phyloP scores from a whole-genome alignment of 176 grass and related monocot genomes.

The Musa schizocarpa region DNA sequence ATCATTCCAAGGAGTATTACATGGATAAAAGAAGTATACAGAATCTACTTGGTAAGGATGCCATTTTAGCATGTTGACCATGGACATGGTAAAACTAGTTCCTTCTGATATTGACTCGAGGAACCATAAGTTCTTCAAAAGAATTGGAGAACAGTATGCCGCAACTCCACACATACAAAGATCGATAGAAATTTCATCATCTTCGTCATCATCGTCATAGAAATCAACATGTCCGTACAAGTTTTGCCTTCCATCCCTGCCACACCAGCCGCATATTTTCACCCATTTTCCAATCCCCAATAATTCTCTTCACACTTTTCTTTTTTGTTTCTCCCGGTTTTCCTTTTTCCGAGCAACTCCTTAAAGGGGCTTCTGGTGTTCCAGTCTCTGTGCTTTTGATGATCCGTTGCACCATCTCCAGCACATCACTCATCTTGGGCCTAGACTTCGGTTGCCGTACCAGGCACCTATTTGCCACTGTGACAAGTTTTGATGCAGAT shows the following conservation, averaged over 20 bases:
- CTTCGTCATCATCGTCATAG: neutral
- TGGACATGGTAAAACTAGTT: neutral
- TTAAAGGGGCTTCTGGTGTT: slow-evolving; percentile 47
- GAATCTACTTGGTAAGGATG: neutral
- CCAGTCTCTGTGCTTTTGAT: slow-evolving; percentile 35
- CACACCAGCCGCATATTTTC: slow-evolving; percentile 32
- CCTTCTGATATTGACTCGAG: neutral
- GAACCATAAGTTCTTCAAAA: neutral
- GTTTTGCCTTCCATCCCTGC: slow-evolving; percentile 56
- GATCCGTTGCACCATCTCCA: slow-evolving; percentile 66
- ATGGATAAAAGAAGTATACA: neutral
- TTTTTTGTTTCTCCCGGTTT: slow-evolving; percentile 32
- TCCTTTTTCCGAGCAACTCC: slow-evolving; percentile 21
- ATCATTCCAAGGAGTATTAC: too few species aligned
- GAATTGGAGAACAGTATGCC: neutral
- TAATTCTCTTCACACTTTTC: slow-evolving; percentile 41
- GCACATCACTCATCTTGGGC: slow-evolving; percentile 92
- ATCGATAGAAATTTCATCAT: neutral
- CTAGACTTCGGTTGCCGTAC: slow-evolving; percentile 59
- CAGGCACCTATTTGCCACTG: slow-evolving; percentile 69
- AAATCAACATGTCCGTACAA: slow-evolving; percentile 49
- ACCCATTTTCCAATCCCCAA: slow-evolving; percentile 41
- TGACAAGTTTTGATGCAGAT: slow-evolving; percentile 48
- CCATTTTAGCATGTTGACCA: neutral
- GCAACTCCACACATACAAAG: neutral